phyloP scores from a whole-genome alignment of 2,329 filamentous ascomycete species.

The Aciculosporium take region DNA sequence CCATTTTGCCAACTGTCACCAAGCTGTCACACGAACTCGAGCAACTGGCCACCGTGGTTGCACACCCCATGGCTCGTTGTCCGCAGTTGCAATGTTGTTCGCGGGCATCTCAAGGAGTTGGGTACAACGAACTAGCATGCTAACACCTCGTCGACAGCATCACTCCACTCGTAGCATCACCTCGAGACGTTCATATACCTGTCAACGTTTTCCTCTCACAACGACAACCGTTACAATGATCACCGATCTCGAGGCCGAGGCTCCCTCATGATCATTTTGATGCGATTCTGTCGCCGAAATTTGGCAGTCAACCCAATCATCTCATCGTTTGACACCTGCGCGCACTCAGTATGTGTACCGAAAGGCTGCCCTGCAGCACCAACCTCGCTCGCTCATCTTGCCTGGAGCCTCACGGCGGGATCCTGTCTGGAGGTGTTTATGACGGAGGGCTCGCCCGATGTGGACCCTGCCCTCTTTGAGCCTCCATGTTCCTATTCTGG shows the following conservation, averaged over 20 bases:
- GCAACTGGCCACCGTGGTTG: too few relatives aligned
- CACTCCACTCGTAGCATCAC: too few relatives aligned
- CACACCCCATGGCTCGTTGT: too few relatives aligned
- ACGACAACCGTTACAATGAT: background rate
- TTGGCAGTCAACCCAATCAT: conserved; percentile 50
- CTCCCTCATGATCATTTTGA: conserved; percentile 8
- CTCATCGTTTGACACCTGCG: conserved; percentile 60
- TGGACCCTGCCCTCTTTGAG: conserved; percentile 50
- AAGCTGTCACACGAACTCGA: too few relatives aligned
- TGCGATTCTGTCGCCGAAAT: conserved; percentile 54
- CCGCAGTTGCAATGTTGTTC: too few relatives aligned
- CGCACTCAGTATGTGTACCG: conserved; percentile 45
- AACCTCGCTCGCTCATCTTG: conserved; percentile 63
- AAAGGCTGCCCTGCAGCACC: conserved; percentile 77
- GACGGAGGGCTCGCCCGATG: conserved; percentile 55
- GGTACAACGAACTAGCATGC: too few relatives aligned
- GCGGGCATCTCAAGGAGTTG: too few relatives aligned
- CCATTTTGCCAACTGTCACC: too few relatives aligned
- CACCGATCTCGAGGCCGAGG: conserved; percentile 3
- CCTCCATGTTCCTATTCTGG: conserved; percentile 19
- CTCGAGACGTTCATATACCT: too few relatives aligned
- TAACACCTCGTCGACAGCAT: too few relatives aligned
- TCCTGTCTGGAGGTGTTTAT: conserved; percentile 53
- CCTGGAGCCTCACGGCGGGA: conserved; percentile 70
- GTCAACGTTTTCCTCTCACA: too few relatives aligned